These are phyloP conservation scores for Cucurbita maxima DNA, from an alignment of 306 rosid genomes.

Conservation along the genomic window DNA sequence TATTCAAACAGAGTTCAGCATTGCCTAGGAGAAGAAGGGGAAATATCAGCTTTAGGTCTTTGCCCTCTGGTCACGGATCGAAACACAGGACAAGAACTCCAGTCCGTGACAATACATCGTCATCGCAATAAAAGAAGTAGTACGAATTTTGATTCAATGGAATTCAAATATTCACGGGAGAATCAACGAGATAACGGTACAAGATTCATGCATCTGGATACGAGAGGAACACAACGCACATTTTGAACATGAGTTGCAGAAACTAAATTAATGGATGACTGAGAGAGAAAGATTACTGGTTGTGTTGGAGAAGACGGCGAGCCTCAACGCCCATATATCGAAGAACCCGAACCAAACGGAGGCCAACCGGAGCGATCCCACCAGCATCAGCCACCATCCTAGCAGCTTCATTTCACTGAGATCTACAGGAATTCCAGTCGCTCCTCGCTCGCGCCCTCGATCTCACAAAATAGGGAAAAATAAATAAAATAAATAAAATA, in stretches of 20 bases:
- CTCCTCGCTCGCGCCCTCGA: background rate
- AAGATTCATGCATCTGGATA: background rate
- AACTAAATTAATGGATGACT: background rate
- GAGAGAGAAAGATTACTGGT: constrained; percentile 21
- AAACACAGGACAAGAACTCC: background rate
- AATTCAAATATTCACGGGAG: background rate
- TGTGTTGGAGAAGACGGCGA: constrained; percentile 65
- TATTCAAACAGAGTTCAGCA: background rate
- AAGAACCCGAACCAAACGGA: constrained; percentile 98
- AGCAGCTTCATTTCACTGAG: constrained; percentile 41
- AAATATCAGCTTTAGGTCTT: background rate
- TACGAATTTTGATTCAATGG: background rate
- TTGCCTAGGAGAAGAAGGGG: background rate
- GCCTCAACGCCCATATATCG: constrained; percentile 77
- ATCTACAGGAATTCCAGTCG: background rate
- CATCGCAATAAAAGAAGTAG: background rate
- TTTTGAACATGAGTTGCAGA: background rate
- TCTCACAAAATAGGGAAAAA: background rate
- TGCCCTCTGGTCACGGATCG: background rate
- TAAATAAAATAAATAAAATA: no score
- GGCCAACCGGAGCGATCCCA: constrained; percentile 69
- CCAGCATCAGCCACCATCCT: constrained; percentile 77
- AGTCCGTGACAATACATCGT: background rate
- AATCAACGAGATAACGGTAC: background rate
- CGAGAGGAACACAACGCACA: background rate